Evolutionary conservation across 148 eudicot species (phyloP).

Genomic region (Camellia japonica): DNA sequence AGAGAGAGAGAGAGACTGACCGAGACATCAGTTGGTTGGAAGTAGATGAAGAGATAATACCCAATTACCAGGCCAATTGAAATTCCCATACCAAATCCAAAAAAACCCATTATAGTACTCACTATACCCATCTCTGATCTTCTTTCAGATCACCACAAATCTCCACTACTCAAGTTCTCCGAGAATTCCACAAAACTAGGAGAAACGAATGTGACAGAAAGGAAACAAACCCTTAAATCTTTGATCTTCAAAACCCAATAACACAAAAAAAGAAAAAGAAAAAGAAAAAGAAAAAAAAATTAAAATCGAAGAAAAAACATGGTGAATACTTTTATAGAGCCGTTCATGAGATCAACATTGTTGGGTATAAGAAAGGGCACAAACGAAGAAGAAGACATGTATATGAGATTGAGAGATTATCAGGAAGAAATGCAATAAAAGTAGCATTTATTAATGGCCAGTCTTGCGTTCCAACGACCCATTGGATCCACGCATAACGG

Average conservation of each 20-base stretch:
- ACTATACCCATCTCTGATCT: slow-evolving; percentile 63
- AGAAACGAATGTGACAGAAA: neutral
- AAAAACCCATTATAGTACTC: slow-evolving; percentile 55
- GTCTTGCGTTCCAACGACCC: neutral
- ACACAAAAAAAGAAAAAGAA: no score
- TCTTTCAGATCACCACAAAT: slow-evolving; percentile 18
- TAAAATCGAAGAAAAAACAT: no score
- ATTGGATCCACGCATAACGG: neutral
- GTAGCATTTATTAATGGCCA: neutral
- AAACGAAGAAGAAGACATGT: no score
- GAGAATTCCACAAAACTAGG: no score
- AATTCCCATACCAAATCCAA: slow-evolving; percentile 82
- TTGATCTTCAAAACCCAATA: no score
- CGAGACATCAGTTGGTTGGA: slow-evolving; percentile 67
- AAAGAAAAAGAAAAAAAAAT: no score
- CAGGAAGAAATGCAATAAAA: neutral
- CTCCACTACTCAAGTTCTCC: neutral
- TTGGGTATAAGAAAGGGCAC: no score
- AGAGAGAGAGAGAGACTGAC: slow-evolving; percentile 29
- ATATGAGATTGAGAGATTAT: neutral
- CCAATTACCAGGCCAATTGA: slow-evolving; percentile 66
- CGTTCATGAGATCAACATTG: no score
- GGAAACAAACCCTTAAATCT: no score
- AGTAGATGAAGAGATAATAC: slow-evolving; percentile 71
- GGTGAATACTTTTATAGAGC: no score